Conservation (phyloP, 1,284 basidiomycete species). For the Schizophyllum commune region DNA sequence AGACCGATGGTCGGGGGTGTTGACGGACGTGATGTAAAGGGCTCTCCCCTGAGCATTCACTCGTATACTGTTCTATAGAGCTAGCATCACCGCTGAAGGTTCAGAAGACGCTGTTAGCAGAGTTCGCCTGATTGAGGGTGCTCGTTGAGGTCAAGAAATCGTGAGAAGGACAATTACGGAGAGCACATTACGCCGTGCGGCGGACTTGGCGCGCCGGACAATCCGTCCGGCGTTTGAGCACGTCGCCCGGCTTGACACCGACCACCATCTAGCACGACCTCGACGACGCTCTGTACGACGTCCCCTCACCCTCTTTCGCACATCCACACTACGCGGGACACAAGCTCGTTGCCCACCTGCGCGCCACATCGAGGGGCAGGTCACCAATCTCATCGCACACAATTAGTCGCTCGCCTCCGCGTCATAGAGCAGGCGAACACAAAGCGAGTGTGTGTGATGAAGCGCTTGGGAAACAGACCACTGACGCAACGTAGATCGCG, state of each 20-base stretch:
- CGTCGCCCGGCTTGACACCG: neutral
- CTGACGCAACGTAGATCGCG: neutral
- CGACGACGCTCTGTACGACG: neutral
- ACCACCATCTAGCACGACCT: neutral
- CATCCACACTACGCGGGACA: neutral
- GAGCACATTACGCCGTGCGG: too few relatives aligned
- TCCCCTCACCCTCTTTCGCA: neutral
- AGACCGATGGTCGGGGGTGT: too few relatives aligned
- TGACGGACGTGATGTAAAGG: too few relatives aligned
- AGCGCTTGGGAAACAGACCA: neutral
- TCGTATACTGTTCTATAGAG: too few relatives aligned
- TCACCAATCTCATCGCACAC: neutral
- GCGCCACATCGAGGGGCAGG: neutral
- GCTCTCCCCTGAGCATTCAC: too few relatives aligned
- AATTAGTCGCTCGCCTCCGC: neutral
- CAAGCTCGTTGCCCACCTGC: neutral
- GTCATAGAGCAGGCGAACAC: neutral
- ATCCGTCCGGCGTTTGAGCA: neutral
- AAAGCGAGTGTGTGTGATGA: neutral
- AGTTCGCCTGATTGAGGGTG: too few relatives aligned
- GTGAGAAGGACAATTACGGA: too few relatives aligned
- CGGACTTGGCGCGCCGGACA: too few relatives aligned
- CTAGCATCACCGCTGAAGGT: too few relatives aligned
- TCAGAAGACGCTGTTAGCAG: too few relatives aligned
- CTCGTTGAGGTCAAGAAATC: too few relatives aligned